Conservation (phyloP, 192 early-diverging fungal genomes). For the Coemansia sp. region DNA sequence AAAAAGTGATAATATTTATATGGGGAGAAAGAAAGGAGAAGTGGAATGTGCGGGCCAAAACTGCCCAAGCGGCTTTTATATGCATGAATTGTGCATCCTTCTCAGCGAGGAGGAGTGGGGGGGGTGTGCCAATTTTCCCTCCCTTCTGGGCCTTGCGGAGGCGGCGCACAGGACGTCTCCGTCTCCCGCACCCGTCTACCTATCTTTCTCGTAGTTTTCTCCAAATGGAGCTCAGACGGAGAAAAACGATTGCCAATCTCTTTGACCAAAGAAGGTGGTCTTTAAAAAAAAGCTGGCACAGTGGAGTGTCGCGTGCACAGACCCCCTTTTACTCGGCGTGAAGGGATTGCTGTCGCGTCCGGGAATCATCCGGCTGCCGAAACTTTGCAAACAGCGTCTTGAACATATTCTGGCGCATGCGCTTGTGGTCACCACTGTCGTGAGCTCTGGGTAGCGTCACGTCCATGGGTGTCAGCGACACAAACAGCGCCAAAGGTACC, state of each 20-base stretch:
- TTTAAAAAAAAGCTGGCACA: neutral
- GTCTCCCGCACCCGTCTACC: neutral
- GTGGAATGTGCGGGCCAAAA: neutral
- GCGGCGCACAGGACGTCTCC: neutral
- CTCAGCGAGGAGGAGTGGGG: neutral
- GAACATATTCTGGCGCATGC: constrained; percentile 36
- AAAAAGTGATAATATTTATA: neutral
- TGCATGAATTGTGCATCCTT: neutral
- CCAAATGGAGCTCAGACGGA: neutral
- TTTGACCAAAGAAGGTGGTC: neutral
- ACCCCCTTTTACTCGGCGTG: constrained; percentile 20
- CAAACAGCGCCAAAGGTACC: constrained; percentile 89
- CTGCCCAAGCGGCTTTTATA: neutral
- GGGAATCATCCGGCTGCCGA: constrained; percentile 10
- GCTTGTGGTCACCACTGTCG: neutral
- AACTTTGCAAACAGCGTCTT: constrained; percentile 24
- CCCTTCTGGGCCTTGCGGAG: neutral
- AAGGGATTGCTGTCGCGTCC: constrained; percentile 21
- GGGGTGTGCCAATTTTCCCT: neutral
- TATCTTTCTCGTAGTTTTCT: neutral
- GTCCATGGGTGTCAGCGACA: constrained; percentile 67
- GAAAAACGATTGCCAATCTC: neutral
- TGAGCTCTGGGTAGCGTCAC: constrained; percentile 56
- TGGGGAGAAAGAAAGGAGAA: neutral
- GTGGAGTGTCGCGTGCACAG: neutral